phyloP scores from a whole-genome alignment of 352 stramenopile species.

The Globisporangium mamillatum region DNA sequence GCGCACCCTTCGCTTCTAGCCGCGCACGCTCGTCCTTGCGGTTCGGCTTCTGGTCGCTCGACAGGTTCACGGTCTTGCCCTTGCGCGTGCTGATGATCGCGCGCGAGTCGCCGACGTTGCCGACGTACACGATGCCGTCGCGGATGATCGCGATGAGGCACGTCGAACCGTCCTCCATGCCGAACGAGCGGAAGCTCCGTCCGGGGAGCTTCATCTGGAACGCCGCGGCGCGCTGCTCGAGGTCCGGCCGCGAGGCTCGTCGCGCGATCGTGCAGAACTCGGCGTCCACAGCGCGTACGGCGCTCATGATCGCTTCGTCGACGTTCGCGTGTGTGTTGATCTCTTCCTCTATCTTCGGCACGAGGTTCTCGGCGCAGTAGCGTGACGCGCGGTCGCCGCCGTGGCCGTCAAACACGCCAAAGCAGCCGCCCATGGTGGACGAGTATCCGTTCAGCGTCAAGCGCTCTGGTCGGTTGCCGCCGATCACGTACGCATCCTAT shows the following conservation, averaged over 20 bases:
- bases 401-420: slow-evolving; percentile 84
- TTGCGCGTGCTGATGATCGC: slow-evolving; percentile 60
- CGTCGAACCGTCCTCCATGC: slow-evolving; percentile 78
- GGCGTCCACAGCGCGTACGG: slow-evolving; percentile 58
- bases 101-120: slow-evolving; percentile 83
- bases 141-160: slow-evolving; percentile 76
- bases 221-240: slow-evolving; percentile 22
- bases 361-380: slow-evolving; percentile 76
- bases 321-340: slow-evolving; percentile 36
- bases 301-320: slow-evolving; percentile 53
- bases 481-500: slow-evolving; percentile 83
- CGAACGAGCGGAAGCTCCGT: slow-evolving; percentile 36
- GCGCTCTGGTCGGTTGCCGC: slow-evolving; percentile 48
- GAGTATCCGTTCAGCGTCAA: slow-evolving; percentile 82
- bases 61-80: slow-evolving; percentile 58
- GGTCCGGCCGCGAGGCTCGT: slow-evolving; percentile 33
- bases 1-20: slow-evolving; percentile 63
- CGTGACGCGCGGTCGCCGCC: slow-evolving; percentile 73
- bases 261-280: slow-evolving; percentile 67
- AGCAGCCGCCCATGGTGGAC: slow-evolving; percentile 55
- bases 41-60: slow-evolving; percentile 79
- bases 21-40: slow-evolving; percentile 69
- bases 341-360: slow-evolving; percentile 55
- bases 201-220: slow-evolving; percentile 19
- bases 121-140: slow-evolving; percentile 63